Conservation (phyloP, 192 early-diverging fungal species). For the Mortierella antarctica region DNA sequence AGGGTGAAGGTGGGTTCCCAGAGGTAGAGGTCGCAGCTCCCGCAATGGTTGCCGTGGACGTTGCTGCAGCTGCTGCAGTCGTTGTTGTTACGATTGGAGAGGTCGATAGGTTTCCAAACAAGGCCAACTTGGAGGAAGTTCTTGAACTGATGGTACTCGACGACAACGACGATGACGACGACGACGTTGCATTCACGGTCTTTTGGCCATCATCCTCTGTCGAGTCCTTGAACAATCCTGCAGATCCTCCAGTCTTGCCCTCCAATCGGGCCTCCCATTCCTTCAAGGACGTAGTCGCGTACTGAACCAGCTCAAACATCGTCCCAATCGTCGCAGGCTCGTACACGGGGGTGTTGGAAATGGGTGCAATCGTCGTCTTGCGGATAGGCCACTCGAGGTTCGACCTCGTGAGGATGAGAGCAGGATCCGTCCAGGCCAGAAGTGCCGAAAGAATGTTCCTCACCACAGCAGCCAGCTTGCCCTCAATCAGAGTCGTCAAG, state of each 20-base stretch:
- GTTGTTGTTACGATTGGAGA: neutral
- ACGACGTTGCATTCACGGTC: constrained; percentile 8
- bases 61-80: neutral
- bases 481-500: constrained; percentile 34
- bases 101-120: constrained; percentile 33
- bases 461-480: constrained; percentile 38
- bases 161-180: constrained; percentile 8
- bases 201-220: constrained; percentile 36
- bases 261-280: constrained; percentile 52
- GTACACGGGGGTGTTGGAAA: constrained; percentile 31
- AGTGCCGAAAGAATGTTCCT: constrained; percentile 52
- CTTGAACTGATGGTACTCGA: constrained; percentile 17
- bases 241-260: constrained; percentile 45
- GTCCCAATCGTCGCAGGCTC: constrained; percentile 56
- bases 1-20: constrained; percentile 3
- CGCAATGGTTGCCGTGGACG: neutral
- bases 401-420: constrained; percentile 37
- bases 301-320: constrained; percentile 49
- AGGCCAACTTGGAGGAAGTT: constrained; percentile 24
- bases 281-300: constrained; percentile 49
- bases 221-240: constrained; percentile 39
- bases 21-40: neutral
- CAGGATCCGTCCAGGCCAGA: constrained; percentile 49
- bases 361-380: constrained; percentile 51
- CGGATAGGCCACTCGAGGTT: constrained; percentile 57